Evolutionary conservation across 768 basidiomycete species (phyloP), one percentile per base, ranked within the genome.

Genomic region (Trametes cinnabarina): DNA sequence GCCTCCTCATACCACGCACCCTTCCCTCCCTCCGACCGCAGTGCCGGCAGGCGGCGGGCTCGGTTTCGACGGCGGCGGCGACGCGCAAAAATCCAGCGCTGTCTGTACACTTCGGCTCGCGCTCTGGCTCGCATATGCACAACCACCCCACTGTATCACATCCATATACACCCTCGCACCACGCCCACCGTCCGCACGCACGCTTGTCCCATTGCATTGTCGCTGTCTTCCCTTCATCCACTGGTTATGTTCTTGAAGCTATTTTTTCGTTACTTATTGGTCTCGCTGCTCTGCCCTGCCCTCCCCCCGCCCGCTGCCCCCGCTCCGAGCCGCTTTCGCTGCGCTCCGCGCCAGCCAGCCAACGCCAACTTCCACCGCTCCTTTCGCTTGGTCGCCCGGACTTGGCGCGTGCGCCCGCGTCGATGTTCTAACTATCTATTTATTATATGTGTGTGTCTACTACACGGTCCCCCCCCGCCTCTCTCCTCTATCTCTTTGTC

Each of bases 251-350:
- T 65, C 60, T 64, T 60, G 63, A 61, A 57, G 59, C 49, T 56
- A 56, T 46, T 65, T 62, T 62, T 56, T 60, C 59, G 55, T 60
- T 65, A 65, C 63, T 65, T 65, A 65, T 65, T 65, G 60, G 60
- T 59, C 51, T n/a, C n/a, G n/a, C n/a, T n/a, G n/a, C n/a, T n/a
- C n/a, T n/a, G n/a, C n/a, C n/a, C n/a, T n/a, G n/a, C 44, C 48
- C 32, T 43, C 17, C 49, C 23, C 39, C 56, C 40, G 11, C 14
- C 37, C 47, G 35, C 20, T 34, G 14, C 43, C 32, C 19, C 47
- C 37, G 34, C 44, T 46, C n/a, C n/a, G n/a, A n/a, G 30, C 44
- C 19, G 22, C 20, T 11, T 20, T 30, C 23, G 22, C 43, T 25
- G 23, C 43, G 15, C 22, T 4, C 12, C 14, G 43, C 43, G 8